phyloP scores from a whole-genome alignment of 805 yeast genomes.

The Candida nanaspora region DNA sequence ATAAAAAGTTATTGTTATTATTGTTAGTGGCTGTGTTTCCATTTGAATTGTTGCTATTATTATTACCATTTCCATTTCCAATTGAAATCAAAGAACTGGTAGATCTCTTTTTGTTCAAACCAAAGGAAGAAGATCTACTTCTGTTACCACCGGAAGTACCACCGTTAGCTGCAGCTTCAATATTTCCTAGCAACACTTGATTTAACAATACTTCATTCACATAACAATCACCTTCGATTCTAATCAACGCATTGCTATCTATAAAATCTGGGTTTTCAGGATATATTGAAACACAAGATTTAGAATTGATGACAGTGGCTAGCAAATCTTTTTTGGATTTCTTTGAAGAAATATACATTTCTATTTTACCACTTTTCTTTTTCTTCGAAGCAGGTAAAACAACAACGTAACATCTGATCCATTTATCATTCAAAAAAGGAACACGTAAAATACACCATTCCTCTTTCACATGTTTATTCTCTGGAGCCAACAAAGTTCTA shows the following conservation, averaged over 20 bases:
- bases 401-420: slow-evolving; percentile 49
- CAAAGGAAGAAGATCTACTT: slow-evolving; percentile 20
- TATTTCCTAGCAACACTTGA: slow-evolving; percentile 11
- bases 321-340: slow-evolving; percentile 44
- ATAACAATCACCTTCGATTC: slow-evolving; percentile 72
- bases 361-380: slow-evolving; percentile 44
- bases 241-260: slow-evolving; percentile 49
- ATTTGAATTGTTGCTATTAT: too few relatives aligned
- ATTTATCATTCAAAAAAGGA: slow-evolving; percentile 49
- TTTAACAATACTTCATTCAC: slow-evolving; percentile 31
- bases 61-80: slow-evolving; percentile 2
- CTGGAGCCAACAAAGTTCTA: slow-evolving; percentile 47
- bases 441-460: slow-evolving; percentile 57
- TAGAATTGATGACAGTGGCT: slow-evolving; percentile 38
- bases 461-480: slow-evolving; percentile 35
- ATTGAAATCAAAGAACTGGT: slow-evolving; percentile 18
- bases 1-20: too few relatives aligned
- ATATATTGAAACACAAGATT: slow-evolving; percentile 46
- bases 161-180: slow-evolving; percentile 15
- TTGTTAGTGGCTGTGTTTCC: too few relatives aligned
- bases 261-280: slow-evolving; percentile 53
- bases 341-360: slow-evolving; percentile 44
- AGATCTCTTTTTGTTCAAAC: slow-evolving; percentile 20
- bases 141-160: slow-evolving; percentile 9
- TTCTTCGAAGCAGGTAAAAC: slow-evolving; percentile 37